Evolutionary conservation across 805 yeast species (phyloP), one percentile per base, ranked within the genome.

Genomic region (Zygosaccharomyces lentus): DNA sequence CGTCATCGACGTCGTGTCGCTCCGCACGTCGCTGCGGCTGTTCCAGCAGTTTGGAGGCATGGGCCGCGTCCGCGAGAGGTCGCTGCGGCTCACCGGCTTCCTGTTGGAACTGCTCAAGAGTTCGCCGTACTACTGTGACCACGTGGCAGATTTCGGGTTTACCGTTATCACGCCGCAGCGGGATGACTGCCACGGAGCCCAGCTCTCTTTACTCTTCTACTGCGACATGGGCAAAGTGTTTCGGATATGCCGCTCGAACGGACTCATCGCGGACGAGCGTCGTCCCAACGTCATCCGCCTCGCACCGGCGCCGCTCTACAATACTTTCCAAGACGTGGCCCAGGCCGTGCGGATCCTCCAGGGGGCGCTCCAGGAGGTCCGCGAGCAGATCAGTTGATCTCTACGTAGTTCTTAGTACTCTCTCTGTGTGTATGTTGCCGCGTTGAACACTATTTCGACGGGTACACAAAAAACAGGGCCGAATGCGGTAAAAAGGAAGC

Each of bases 291-390:
- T 89, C n/a, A 80, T 91, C 32, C 71, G 97, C 47, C 60, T 90
- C n/a, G 91, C 96, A 0, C 96, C 98, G 6, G 72, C 77, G 2
- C 93, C 96, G 0, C 70, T 88, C 38, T 90, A 90, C 69, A 90
- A 88, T 58, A 78, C 85, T 1, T 85, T 85, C 54, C 66, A 61
- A 35, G 95, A 90, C 50, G 80, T 85, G 10, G 68, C 58, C 29
- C 45, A 55, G 2, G 80, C 80, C 7, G 78, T 72, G 5, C 50
- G 62, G 17, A 51, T 69, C 16, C 56, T 88, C 3, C 65, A 78
- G 15, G 72, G 70, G 24, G 72, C 72, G 0, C 55, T 75, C 15
- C 61, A 55, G 6, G 37, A 43, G 30, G 21, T 48, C 23, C 32
- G 4, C 7, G n/a, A 31, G 5, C 9, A 31, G 34, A 12, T 12